Base-by-base conservation (phyloP, 1,284 basidiomycete genomes). In the Melampsora americana region DNA sequence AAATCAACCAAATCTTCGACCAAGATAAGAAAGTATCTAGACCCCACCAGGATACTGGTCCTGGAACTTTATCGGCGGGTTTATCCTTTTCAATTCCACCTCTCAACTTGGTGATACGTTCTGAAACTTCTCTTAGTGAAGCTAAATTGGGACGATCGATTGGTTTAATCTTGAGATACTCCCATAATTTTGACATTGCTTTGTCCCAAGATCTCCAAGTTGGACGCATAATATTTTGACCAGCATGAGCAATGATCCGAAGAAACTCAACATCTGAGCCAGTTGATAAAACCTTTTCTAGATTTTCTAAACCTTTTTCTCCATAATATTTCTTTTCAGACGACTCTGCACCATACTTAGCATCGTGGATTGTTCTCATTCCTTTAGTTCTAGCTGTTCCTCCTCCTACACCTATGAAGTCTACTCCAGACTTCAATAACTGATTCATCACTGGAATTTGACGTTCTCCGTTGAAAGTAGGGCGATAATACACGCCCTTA, bases 331-430 rank as follows among this genome's bases (percentile, higher is more conserved):
- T 18, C 6, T 28, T 18, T 28, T 28, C 6, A 6, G 20, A 5
- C 14, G 20, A 5, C 12, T 11, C 39, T 42, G 39, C 1, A 42
- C 53, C 53, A 56, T 23, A 12, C n/a, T 56, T 56, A 28, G 53
- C 6, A 56, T 56, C 53, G n/a, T 56, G 53, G n/a, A 56, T n/a
- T 23, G 53, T 56, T 56, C 53, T n/a, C 26, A 56, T 23, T 56
- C 53, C 53, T 28, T 23, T 23, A n/a, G 53, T 56, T 56, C 53
- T 56, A 56, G 53, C 53, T 7, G 53, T 56, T 42, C 39, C 39
- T 6, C 39, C 39, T 42, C 39, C 35, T 35, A 35, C 35, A 35
- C 35, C 50, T 53, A 53, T 53, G 16, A 53, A 26, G 50, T 53
- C 50, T 56, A 56, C 20, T 23, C 14, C 20, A 56, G 53, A 56